A percentile compares a stretch with the other conserved stretches of the same genome.
Conservation (phyloP, 1,139 yeast species). For the Debaryomycetaceae sp. region DNA sequence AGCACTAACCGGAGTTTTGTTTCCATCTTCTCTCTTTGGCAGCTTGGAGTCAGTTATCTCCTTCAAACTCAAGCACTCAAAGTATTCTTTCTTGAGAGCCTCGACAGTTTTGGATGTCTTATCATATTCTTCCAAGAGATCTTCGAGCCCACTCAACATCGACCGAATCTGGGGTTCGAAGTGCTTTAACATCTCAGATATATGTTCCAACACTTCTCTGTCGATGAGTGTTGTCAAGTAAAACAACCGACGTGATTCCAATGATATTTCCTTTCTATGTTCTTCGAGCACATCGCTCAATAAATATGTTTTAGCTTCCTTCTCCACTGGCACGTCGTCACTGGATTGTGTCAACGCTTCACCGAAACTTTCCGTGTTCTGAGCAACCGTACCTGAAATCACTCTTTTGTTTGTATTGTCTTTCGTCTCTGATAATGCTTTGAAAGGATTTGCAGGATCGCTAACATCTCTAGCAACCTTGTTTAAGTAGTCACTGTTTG, state of each 20-base stretch:
- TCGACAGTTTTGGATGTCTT: slow-evolving; percentile 24
- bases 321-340: neutral
- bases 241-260: slow-evolving; percentile 24
- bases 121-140: slow-evolving; percentile 27
- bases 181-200: slow-evolving; percentile 33
- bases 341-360: neutral
- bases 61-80: slow-evolving; percentile 28
- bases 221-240: slow-evolving; percentile 36
- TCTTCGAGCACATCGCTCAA: slow-evolving; percentile 7
- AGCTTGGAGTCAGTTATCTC: slow-evolving; percentile 9
- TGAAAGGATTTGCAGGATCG: slow-evolving; percentile 21
- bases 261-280: slow-evolving; percentile 12
- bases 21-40: slow-evolving; percentile 10
- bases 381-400: neutral
- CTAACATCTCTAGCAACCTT: slow-evolving; percentile 24
- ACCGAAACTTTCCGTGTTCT: neutral
- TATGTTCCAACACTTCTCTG: slow-evolving; percentile 30
- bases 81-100: slow-evolving; percentile 27
- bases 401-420: neutral
- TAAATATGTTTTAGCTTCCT: neutral
- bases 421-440: slow-evolving; percentile 6
- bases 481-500: slow-evolving; percentile 34
- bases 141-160: slow-evolving; percentile 23
- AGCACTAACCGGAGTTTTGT: neutral
- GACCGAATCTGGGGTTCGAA: slow-evolving; percentile 35